A percentile compares a stretch with the other conserved stretches of the same genome.
phyloP scores from a whole-genome alignment of 1,139 yeast genomes.

The Hemisphaericaspora xylofermentans region DNA sequence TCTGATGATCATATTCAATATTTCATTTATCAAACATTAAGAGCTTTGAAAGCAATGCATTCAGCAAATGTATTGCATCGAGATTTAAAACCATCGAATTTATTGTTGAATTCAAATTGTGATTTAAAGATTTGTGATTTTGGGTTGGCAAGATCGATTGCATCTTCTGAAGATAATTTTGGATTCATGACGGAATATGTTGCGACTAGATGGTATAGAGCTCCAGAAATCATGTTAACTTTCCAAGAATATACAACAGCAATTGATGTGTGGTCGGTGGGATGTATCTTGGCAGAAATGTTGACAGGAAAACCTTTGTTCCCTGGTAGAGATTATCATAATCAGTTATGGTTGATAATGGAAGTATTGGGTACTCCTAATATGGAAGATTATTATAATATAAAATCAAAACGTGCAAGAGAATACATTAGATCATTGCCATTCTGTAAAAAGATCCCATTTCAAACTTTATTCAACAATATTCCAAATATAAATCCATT shows the following conservation, averaged over 20 bases:
- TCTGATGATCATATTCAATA: conserved; percentile 69
- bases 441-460: conserved; percentile 47
- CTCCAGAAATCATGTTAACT: conserved; percentile 75
- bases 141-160: conserved; percentile 49
- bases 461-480: conserved; percentile 45
- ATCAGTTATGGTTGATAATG: conserved; percentile 62
- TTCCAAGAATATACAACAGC: conserved; percentile 69
- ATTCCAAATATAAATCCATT: conserved; percentile 43
- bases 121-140: conserved; percentile 53
- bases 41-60: conserved; percentile 65
- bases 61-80: conserved; percentile 50
- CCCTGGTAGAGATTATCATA: conserved; percentile 76
- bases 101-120: conserved; percentile 34
- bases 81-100: conserved; percentile 41
- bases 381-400: conserved; percentile 53
- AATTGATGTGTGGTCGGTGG: conserved; percentile 78
- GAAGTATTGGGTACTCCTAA: conserved; percentile 66
- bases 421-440: conserved; percentile 62
- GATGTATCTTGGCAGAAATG: conserved; percentile 72
- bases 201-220: conserved; percentile 80
- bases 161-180: conserved; percentile 34
- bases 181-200: conserved; percentile 66
- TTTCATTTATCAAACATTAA: conserved; percentile 60
- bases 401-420: conserved; percentile 61
- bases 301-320: conserved; percentile 65